Base-by-base conservation (phyloP, 208 protist genomes). In the Leishmania mexicana region DNA sequence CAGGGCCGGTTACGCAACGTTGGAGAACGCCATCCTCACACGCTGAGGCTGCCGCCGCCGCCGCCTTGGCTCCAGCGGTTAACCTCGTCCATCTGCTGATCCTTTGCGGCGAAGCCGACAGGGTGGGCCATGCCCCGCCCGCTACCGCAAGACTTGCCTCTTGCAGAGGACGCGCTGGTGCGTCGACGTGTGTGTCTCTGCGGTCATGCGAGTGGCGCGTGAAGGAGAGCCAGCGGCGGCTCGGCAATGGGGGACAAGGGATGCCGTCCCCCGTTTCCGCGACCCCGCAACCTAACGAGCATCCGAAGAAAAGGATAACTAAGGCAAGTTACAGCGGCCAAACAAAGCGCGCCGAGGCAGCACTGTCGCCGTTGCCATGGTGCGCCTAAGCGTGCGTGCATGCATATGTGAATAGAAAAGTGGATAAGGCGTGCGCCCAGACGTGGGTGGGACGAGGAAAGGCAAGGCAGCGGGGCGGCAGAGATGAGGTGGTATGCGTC, bases 101-200 rank as follows among this genome's bases (percentile, higher is more conserved):
- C 84, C n/a, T 35, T 80, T 6, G 83, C 83, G n/a, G 80, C 76
- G 73, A 84, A 87, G 75, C 80, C 84, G 51, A 84, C 80, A 35
- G 76, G 80, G 35, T 81, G 76, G 17, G 79, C 76, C 75, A 78
- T 79, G 49, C 40, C 60, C 2, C 80, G 84, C 49, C 80, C 35
- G 31, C 57, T 62, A 45, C 49, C 19, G 24, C 58, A 58, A 70
- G 28, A 38, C 24, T 38, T 21, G 17, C 19, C n/a, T 2, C 65
- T 70, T 70, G 35, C 38, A 21, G 19, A 70, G 35, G 5, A 40
- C 31, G 38, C 38, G 38, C 35, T 35, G n/a, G 45, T 42, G 65
- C 19, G 65, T 19, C 45, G 65, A 4, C 65, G 60, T 13, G 60
- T 28, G 62, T 0, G 62, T 19, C n/a, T 40, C n/a, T 68, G 62